Evolutionary conservation across 352 stramenopile genomes (phyloP).

Genomic region (Phytopythium aichiense): DNA sequence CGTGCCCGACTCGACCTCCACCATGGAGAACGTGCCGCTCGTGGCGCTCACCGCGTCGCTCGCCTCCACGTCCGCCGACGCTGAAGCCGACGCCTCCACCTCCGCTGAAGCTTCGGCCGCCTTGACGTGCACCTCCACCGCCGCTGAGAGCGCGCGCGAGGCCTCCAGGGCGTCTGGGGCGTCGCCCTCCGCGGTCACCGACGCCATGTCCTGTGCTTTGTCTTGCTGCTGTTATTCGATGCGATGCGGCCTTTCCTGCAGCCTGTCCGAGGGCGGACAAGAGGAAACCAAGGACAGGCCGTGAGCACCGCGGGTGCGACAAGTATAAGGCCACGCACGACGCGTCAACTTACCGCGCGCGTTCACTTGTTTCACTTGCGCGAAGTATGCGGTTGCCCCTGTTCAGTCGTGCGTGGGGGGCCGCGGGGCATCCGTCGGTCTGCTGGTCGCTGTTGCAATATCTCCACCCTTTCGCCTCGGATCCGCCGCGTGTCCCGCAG

Average conservation of each 20-base stretch:
- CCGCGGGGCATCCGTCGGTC: background rate
- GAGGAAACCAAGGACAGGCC: background rate
- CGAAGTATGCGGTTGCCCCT: background rate
- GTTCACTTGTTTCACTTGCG: too few relatives aligned
- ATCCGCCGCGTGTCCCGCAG: too few relatives aligned
- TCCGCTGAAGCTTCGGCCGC: background rate
- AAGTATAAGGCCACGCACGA: background rate
- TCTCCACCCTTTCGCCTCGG: too few relatives aligned
- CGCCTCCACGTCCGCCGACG: background rate
- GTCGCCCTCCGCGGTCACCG: background rate
- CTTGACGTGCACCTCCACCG: conserved; percentile 4
- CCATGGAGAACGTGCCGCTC: conserved; percentile 8
- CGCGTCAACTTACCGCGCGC: background rate
- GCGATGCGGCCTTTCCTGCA: background rate
- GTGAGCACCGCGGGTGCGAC: background rate
- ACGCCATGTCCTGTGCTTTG: background rate
- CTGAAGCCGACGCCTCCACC: background rate
- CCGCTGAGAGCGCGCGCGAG: background rate
- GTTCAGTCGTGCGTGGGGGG: background rate
- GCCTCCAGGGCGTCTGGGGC: background rate
- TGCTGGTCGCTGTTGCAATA: too few relatives aligned
- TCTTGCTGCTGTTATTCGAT: background rate
- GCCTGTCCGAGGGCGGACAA: background rate
- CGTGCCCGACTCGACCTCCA: conserved; percentile 12
- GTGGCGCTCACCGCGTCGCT: conserved; percentile 7